Evolutionary conservation across 1,284 basidiomycete genomes (phyloP).

Genomic region (Wolfiporia cocos): DNA sequence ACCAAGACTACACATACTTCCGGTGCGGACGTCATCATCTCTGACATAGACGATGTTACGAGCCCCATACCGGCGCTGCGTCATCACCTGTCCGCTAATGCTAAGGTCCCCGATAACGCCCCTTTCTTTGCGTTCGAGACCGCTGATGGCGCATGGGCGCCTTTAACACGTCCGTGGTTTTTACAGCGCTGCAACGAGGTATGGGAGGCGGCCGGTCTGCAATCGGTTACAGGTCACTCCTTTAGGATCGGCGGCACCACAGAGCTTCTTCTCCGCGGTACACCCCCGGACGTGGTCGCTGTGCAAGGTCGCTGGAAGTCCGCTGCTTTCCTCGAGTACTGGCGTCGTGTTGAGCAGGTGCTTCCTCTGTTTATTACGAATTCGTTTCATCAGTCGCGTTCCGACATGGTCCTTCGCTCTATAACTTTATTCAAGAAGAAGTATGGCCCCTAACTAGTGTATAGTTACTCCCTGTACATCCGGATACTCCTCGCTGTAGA

Average conservation of each 20-base stretch:
- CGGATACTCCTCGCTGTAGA: neutral
- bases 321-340: constrained; percentile 24
- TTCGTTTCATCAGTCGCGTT: constrained; percentile 1
- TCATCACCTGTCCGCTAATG: constrained; percentile 6
- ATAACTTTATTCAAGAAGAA: constrained; percentile 5
- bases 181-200: constrained; percentile 12
- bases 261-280: constrained; percentile 18
- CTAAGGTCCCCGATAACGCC: constrained; percentile 2
- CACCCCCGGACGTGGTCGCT: neutral
- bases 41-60: constrained; percentile 1
- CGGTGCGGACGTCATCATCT: constrained; percentile 10
- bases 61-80: constrained; percentile 6
- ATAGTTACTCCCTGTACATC: neutral
- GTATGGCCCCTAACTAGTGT: neutral
- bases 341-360: constrained; percentile 14
- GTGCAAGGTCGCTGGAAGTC: constrained; percentile 20
- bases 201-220: constrained; percentile 7
- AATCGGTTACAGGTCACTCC: constrained; percentile 17
- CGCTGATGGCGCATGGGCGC: constrained; percentile 4
- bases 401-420: neutral
- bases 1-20: constrained; percentile 8
- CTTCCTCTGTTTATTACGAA: constrained; percentile 5
- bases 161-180: constrained; percentile 11
- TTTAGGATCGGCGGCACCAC: constrained; percentile 26
- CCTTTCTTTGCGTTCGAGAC: constrained; percentile 11